Conservation (phyloP, 495 filamentous ascomycete species). For the Aspergillus heteromorphus region DNA sequence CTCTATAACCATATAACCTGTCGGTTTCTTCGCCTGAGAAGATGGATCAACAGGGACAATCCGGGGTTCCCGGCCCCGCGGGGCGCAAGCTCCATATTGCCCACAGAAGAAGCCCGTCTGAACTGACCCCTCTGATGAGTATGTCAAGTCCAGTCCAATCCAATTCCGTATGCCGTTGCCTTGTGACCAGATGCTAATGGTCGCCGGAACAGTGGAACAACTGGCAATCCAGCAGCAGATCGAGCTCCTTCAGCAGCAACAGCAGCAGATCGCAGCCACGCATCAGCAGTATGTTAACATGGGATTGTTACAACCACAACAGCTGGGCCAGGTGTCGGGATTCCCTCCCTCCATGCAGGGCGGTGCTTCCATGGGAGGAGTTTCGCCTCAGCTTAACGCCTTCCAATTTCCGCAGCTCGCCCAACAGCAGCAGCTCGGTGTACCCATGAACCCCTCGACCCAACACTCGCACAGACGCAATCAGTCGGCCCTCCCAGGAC, state of each 20-base stretch:
- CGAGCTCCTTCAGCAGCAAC: slow-evolving; percentile 93
- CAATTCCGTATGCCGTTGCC: background rate
- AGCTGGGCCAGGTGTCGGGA: slow-evolving; percentile 60
- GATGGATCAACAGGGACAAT: slow-evolving; percentile 83
- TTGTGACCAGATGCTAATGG: slow-evolving; percentile 6
- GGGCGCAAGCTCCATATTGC: slow-evolving; percentile 95
- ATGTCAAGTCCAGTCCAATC: slow-evolving; percentile 52
- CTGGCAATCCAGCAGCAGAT: slow-evolving; percentile 98
- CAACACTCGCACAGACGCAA: slow-evolving; percentile 89
- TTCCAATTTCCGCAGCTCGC: slow-evolving; percentile 89
- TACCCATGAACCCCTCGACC: slow-evolving; percentile 71
- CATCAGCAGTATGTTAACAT: slow-evolving; percentile 98
- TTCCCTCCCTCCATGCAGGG: slow-evolving; percentile 65
- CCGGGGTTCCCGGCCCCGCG: slow-evolving; percentile 71
- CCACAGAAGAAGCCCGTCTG: slow-evolving; percentile 93
- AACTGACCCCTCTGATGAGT: slow-evolving; percentile 98
- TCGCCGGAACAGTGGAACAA: slow-evolving; percentile 73
- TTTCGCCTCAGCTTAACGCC: slow-evolving; percentile 72
- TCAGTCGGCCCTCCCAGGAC: slow-evolving; percentile 91
- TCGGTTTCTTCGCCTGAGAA: slow-evolving; percentile 22
- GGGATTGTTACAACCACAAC: slow-evolving; percentile 82
- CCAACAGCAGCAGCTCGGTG: slow-evolving; percentile 68
- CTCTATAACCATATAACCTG: slow-evolving; percentile 6
- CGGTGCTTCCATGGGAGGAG: slow-evolving; percentile 57
- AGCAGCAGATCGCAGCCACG: slow-evolving; percentile 93